phyloP scores from a whole-genome alignment of 129 eudicot genomes.

The Lactuca sativa region DNA sequence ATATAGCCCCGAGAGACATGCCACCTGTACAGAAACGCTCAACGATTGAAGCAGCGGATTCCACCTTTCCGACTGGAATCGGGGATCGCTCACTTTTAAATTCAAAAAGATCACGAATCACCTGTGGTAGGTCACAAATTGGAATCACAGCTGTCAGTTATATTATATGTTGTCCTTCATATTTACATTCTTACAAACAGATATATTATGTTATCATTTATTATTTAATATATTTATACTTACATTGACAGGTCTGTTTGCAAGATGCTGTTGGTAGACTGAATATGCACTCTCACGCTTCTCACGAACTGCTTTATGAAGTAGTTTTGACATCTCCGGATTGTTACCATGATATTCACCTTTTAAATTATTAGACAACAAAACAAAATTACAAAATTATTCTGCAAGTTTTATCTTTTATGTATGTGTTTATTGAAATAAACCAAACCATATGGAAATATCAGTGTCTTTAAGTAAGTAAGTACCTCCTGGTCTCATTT shows the following conservation, averaged over 20 bases:
- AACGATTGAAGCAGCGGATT: conserved; percentile 86
- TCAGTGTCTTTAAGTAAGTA: background rate
- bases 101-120: conserved; percentile 95
- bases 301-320: conserved; percentile 97
- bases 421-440: background rate
- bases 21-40: conserved; percentile 99
- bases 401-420: background rate
- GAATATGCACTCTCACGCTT: conserved; percentile 94
- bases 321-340: conserved; percentile 99
- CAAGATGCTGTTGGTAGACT: conserved; percentile 95
- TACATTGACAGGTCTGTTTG: conserved; percentile 94
- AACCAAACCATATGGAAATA: background rate
- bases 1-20: conserved; percentile 99
- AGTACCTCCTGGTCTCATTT: conserved; percentile 96
- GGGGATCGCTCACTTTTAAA: conserved; percentile 89
- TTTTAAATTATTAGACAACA: conserved; percentile 15
- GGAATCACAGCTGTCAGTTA: conserved; percentile 1
- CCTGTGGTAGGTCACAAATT: conserved; percentile 40
- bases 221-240: conserved; percentile 20
- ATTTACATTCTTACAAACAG: background rate
- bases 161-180: too few species aligned
- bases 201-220: too few species aligned
- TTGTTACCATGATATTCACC: conserved; percentile 99
- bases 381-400: conserved; percentile 22
- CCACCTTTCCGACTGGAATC: conserved; percentile 95